Evolutionary conservation across 2,329 filamentous ascomycete genomes (phyloP), one percentile per base, ranked within the genome.

Genomic region (Paracorniculantispora psalliotae): DNA sequence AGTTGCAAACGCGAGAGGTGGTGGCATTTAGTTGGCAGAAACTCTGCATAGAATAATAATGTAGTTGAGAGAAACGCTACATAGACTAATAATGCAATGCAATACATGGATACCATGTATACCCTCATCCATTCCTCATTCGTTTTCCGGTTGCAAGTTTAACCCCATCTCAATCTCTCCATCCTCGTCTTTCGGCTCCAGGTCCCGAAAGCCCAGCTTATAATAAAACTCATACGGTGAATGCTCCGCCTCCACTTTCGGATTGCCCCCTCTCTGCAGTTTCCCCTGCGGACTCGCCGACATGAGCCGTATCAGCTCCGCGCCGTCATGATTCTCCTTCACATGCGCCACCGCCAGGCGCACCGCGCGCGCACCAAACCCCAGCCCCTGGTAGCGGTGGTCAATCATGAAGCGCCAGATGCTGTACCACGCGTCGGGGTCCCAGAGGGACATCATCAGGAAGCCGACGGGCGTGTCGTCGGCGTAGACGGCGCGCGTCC

Each of bases 361-460:
- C 12, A 60, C 23, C 7, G 48, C 57, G 13, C 13, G 37, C 21
- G 44, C 19, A n/a, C 60, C 52, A 9, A 21, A 60, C n/a, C 52
- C 60, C 7, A 53, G 30, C 3, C 43, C 35, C 39, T 60, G 60
- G 23, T 58, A 58, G 17, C 55, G 35, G 21, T 41, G 19, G 35
- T 59, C 59, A 30, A 61, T 61, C 59, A 59, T 59, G 39, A 61
- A 61, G 19, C 60, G 57, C 60, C 57, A 60, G 46, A 61, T 60
- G 57, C 19, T 50, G 47, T 55, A 57, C 52, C 35, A 44, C 23
- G 15, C 46, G 12, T 57, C 52, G 4, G 60, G 51, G 19, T 52
- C 46, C 52, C 57, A 57, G 43, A 61, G 57, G 21, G 60, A 53
- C 57, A 61, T 53, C 57, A 61, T 57, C 23, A 60, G 39, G 17